phyloP scores from a whole-genome alignment of 2,329 filamentous ascomycete species.

The Penicillium griseofulvum region DNA sequence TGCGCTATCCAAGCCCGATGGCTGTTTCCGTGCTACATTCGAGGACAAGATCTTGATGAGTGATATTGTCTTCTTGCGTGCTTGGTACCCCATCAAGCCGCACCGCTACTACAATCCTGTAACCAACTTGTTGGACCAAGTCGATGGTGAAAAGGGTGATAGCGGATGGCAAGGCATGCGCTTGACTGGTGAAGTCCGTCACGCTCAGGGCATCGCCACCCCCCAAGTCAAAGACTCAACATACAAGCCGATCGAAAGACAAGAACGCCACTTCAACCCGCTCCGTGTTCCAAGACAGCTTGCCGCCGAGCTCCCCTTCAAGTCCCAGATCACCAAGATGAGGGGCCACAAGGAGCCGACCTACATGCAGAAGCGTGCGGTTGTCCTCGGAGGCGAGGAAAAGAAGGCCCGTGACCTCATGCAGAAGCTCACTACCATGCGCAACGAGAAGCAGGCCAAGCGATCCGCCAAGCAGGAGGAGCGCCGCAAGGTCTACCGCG shows the following conservation, averaged over 20 bases:
- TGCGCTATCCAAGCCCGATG: conserved; percentile 87
- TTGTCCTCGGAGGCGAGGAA: conserved; percentile 83
- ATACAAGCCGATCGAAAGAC: conserved; percentile 65
- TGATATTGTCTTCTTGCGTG: conserved; percentile 92
- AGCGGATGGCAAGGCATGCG: conserved; percentile 82
- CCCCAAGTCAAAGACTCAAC: conserved; percentile 80
- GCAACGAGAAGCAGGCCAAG: conserved; percentile 88
- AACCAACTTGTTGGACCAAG: conserved; percentile 75
- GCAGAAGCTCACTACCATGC: conserved; percentile 86
- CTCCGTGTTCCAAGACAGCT: conserved; percentile 49
- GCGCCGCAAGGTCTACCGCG: conserved; percentile 73
- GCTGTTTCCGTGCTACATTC: conserved; percentile 93
- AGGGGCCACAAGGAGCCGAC: conserved; percentile 76
- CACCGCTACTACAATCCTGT: conserved; percentile 97
- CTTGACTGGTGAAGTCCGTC: conserved; percentile 85
- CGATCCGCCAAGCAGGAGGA: conserved; percentile 83
- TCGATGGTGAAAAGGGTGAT: conserved; percentile 33
- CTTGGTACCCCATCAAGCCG: conserved; percentile 95
- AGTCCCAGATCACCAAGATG: conserved; percentile 81
- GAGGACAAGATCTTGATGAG: conserved; percentile 97
- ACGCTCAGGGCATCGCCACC: conserved; percentile 69
- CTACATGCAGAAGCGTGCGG: conserved; percentile 92
- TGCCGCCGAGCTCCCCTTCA: conserved; percentile 83
- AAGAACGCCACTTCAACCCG: conserved; percentile 72
- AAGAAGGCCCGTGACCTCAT: conserved; percentile 82